These are phyloP conservation scores for Metschnikowia cerradonensis DNA, from an alignment of 805 yeast genomes.

Conservation along the genomic window DNA sequence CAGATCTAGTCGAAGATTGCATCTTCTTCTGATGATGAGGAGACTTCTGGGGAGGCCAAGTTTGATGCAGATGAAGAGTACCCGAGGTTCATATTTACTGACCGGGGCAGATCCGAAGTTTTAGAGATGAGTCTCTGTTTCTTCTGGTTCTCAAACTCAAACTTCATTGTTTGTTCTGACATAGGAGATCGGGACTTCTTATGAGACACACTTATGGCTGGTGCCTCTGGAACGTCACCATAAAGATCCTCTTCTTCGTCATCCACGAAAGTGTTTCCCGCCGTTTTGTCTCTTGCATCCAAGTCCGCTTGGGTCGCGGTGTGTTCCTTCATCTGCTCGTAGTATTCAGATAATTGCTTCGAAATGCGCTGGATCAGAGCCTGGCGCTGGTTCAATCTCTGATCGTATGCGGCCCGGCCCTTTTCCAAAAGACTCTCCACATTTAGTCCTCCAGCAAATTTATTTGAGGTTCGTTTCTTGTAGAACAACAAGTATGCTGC, in stretches of 20 bases:
- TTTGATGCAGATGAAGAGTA: slow-evolving; percentile 17
- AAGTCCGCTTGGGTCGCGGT: slow-evolving; percentile 15
- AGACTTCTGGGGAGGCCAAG: slow-evolving; percentile 16
- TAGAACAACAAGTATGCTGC: slow-evolving; percentile 89
- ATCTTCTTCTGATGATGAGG: slow-evolving; percentile 13
- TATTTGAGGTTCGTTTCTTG: slow-evolving; percentile 46
- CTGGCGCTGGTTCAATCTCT: slow-evolving; percentile 41
- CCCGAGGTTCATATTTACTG: slow-evolving; percentile 16
- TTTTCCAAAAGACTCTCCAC: slow-evolving; percentile 23
- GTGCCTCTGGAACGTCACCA: slow-evolving; percentile 6
- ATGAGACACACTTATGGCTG: slow-evolving; percentile 1
- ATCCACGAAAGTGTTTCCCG: not conserved
- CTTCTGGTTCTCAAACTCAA: slow-evolving; percentile 16
- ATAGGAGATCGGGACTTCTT: slow-evolving; percentile 18
- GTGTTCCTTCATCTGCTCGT: slow-evolving; percentile 13
- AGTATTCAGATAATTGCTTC: slow-evolving; percentile 13
- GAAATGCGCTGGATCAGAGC: slow-evolving; percentile 12
- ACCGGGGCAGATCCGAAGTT: slow-evolving; percentile 15
- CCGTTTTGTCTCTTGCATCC: not conserved
- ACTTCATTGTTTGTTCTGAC: slow-evolving; percentile 13
- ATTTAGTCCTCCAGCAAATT: slow-evolving; percentile 14
- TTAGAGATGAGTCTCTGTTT: slow-evolving; percentile 19
- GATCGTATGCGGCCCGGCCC: slow-evolving; percentile 46
- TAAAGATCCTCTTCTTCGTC: slow-evolving; percentile 12
- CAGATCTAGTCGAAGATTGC: not conserved